Evolutionary conservation across 2,329 filamentous ascomycete species (phyloP), one percentile per base, ranked within the genome.

Genomic region (Alternaria panax): DNA sequence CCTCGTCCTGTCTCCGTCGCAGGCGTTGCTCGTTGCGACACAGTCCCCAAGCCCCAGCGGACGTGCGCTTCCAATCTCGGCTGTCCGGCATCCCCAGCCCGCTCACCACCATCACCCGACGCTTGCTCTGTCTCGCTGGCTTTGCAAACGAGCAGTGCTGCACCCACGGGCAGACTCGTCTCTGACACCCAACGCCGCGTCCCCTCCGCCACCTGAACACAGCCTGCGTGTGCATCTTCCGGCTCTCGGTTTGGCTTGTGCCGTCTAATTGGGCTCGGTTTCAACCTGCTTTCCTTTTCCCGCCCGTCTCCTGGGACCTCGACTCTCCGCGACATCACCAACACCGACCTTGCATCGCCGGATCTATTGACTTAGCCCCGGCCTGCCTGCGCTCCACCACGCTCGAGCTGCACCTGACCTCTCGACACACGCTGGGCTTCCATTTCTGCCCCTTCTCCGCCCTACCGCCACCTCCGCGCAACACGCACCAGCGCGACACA

Each of bases 351-450:
- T 46, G 57, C 53, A 72, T 67, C 65, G 73, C 71, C 75, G 57
- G 75, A 77, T 74, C 75, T 78, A 77, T 78, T 78, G 64, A 77
- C 68, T 78, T 78, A 77, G 75, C 74, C 75, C 68, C 64, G 63
- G 64, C 62, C 65, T 68, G 64, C 63, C 65, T 68, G 66, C 63
- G 62, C 68, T 71, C 67, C 62, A 63, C 57, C 62, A 56, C 28
- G 58, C 40, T 24, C 42, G 54, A 57, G 58, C 36, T 51, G 51
- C 61, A 36, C 55, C 54, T 51, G 57, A 48, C 54, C 54, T 43
- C 51, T 59, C 50, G 53, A 65, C 64, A 60, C 64, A 60, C 62
- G 54, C 62, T 52, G 51, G 43, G 63, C 65, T 56, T 67, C 60
- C 63, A 42, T 51, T 61, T 60, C 60, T 28, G 36, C n/a, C 12